Evolutionary conservation across 1,139 yeast genomes (phyloP), one percentile per base, ranked within the genome.

Genomic region (Pichia sorboxylosa): DNA sequence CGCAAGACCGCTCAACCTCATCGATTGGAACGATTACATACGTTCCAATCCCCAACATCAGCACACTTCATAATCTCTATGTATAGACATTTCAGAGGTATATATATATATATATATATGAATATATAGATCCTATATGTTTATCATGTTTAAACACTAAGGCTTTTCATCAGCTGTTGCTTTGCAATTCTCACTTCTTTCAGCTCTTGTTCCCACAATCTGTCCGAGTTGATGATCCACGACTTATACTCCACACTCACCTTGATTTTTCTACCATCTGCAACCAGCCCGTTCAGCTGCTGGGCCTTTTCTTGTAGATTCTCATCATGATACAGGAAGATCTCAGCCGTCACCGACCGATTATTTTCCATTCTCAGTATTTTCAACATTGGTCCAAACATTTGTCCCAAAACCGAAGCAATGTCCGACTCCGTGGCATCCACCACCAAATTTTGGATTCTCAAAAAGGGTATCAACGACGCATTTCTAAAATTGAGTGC

Each of bases 1-100:
- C 32, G 52, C 47, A 5, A 41, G 52, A 31, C 41, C 52, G 7
- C 35, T 48, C n/a, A n/a, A n/a, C n/a, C n/a, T n/a, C n/a, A n/a
- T n/a, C n/a, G n/a, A n/a, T n/a, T n/a, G n/a, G n/a, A n/a, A n/a
- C n/a, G n/a, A n/a, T n/a, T n/a, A n/a, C n/a, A n/a, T n/a, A n/a
- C n/a, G n/a, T n/a, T n/a, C n/a, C n/a, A n/a, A n/a, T n/a, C n/a
- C n/a, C n/a, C n/a, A n/a, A n/a, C 11, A 20, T 20, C 22, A 8
- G 8, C 11, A 9, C 22, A 20, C 11, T 9, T 9, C 22, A 9
- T 20, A 9, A 20, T 20, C 22, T 20, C 10, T 20, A 20, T 20
- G 11, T 9, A 20, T 20, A 20, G 11, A 20, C 22, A 20, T 20
- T 20, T 20, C n/a, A n/a, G n/a, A n/a, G n/a, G 22, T 11, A 20